phyloP scores from a whole-genome alignment of 1,284 basidiomycete species.

The Porogramme epimiltina region DNA sequence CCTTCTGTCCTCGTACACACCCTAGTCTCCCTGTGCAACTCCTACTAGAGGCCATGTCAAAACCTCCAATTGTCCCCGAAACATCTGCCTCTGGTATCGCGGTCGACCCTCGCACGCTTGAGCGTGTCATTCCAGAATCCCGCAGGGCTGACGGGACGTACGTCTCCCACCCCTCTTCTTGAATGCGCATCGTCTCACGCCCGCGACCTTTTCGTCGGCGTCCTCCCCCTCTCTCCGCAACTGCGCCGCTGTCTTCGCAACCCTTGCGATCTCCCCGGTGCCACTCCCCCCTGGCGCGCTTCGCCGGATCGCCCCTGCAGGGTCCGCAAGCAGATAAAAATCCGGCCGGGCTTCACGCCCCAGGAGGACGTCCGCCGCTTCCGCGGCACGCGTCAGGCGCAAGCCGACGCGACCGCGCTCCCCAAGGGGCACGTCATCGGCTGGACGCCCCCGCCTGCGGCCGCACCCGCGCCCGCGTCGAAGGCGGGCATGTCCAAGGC shows the following conservation, averaged over 20 bases:
- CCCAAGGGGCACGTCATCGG: slow-evolving; percentile 81
- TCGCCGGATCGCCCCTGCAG: slow-evolving; percentile 41
- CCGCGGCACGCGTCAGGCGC: slow-evolving; percentile 72
- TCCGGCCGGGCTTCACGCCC: slow-evolving; percentile 92
- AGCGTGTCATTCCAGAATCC: slow-evolving; percentile 88
- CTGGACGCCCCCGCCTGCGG: slow-evolving; percentile 63
- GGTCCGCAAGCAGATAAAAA: slow-evolving; percentile 86
- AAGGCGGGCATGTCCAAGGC: slow-evolving; percentile 49
- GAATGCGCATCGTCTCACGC: not conserved
- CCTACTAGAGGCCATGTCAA: slow-evolving; percentile 57
- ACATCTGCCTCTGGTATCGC: slow-evolving; percentile 80
- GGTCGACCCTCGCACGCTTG: slow-evolving; percentile 79
- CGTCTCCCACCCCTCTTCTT: slow-evolving; percentile 35
- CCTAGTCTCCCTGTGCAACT: not conserved
- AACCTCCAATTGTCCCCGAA: slow-evolving; percentile 72
- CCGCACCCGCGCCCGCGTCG: slow-evolving; percentile 28
- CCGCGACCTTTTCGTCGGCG: not conserved
- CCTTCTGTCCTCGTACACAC: not conserved
- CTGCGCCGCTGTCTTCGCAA: too few relatives aligned
- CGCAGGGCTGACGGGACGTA: slow-evolving; percentile 87
- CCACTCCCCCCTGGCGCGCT: not conserved
- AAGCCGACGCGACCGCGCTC: slow-evolving; percentile 61
- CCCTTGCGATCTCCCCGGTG: not conserved
- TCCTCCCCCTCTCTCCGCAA: slow-evolving; percentile 4
- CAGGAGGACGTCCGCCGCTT: slow-evolving; percentile 91